Percentiles rank a stretch among this genome's conserved stretches.
Evolutionary conservation across 2,329 filamentous ascomycete species (phyloP).

Genomic region (Calonectria ilicicola): DNA sequence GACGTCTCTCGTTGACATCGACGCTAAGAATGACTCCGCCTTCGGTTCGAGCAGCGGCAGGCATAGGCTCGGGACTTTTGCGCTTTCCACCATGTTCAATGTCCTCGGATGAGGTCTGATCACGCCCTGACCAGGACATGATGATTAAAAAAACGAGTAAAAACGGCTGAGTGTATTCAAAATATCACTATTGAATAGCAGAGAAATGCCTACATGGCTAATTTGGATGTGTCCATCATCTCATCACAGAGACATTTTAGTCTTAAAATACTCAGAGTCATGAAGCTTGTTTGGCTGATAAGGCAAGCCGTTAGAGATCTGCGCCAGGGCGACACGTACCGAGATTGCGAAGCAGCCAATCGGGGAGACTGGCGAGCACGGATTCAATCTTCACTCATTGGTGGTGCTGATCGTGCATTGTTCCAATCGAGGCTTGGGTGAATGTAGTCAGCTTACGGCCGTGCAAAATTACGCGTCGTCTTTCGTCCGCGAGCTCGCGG

Average conservation of each 20-base stretch:
- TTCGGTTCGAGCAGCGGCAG: constrained; percentile 29
- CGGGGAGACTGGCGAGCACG: constrained; percentile 22
- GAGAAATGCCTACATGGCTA: background rate
- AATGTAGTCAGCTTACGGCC: background rate
- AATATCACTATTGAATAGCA: background rate
- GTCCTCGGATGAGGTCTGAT: constrained; percentile 29
- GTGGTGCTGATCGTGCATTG: background rate
- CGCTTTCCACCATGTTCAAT: constrained; percentile 14
- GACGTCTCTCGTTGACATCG: background rate
- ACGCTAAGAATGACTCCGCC: constrained; percentile 26
- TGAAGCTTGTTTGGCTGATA: background rate
- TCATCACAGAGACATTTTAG: background rate
- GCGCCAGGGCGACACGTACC: constrained; percentile 8
- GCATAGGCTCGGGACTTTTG: constrained; percentile 14
- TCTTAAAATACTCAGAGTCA: constrained; percentile 19
- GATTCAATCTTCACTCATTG: background rate
- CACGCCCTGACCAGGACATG: constrained; percentile 32
- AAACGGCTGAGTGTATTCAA: background rate
- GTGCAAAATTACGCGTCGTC: background rate
- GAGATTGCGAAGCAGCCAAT: constrained; percentile 29
- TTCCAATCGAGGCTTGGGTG: background rate
- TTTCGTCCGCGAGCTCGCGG: background rate
- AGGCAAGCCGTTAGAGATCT: background rate
- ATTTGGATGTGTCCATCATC: background rate
- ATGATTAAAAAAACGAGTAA: background rate